These are phyloP conservation scores for Lentinus brumalis DNA, from an alignment of 768 basidiomycete species.

Conservation along the genomic window DNA sequence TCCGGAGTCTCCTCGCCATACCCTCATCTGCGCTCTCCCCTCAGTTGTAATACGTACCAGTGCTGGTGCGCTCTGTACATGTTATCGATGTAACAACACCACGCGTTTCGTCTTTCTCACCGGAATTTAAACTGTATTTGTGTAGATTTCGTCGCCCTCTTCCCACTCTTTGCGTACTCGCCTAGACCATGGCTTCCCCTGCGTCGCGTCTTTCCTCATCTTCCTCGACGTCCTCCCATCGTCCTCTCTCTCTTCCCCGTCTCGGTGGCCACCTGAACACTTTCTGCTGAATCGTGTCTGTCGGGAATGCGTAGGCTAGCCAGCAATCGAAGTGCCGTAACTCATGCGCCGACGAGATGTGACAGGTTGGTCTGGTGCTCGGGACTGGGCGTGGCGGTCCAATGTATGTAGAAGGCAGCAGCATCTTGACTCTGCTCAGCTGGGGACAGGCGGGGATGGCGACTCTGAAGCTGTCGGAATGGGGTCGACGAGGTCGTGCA, in stretches of 20 bases:
- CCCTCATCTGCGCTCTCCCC: neutral
- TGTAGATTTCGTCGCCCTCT: constrained; percentile 5
- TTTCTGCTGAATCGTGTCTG: neutral
- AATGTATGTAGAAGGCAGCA: no score
- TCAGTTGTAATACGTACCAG: constrained; percentile 9
- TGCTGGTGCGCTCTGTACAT: constrained; percentile 19
- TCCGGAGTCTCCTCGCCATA: neutral
- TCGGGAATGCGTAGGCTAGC: neutral
- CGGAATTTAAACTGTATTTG: constrained; percentile 17
- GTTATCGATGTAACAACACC: constrained; percentile 17
- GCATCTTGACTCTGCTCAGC: constrained; percentile 13
- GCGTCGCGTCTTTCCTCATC: neutral
- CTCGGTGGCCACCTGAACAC: neutral
- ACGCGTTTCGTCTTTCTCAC: neutral
- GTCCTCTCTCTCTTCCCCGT: neutral
- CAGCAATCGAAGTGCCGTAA: neutral
- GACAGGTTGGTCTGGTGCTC: neutral
- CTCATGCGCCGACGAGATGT: neutral
- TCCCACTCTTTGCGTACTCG: neutral
- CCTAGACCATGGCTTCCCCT: neutral
- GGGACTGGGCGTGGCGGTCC: neutral
- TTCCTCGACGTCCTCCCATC: neutral
- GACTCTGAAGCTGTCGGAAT: constrained; percentile 30
- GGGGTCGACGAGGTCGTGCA: constrained; percentile 64
- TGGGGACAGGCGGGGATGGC: constrained; percentile 28